Evolutionary conservation across 192 early-diverging fungal species (phyloP).

Genomic region (Rhizoclosmatium globosum): DNA sequence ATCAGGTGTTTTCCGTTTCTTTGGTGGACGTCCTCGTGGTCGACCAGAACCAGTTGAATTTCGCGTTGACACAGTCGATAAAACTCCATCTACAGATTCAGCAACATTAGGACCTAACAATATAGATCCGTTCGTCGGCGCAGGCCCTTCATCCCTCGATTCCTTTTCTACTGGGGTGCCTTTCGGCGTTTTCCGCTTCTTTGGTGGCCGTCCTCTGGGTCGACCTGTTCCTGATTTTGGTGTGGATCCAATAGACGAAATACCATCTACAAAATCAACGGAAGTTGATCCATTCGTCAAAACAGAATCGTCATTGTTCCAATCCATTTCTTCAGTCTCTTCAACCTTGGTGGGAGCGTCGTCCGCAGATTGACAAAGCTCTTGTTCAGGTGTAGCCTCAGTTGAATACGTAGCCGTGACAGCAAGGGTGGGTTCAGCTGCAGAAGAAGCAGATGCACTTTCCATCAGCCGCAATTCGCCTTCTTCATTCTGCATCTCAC

Average conservation of each 20-base stretch:
- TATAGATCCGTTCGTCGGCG: too few relatives aligned
- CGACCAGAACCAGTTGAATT: neutral
- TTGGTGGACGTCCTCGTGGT: neutral
- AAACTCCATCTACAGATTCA: too few relatives aligned
- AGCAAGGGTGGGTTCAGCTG: neutral
- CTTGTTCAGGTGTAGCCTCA: neutral
- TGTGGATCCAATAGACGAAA: neutral
- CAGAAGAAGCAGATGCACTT: neutral
- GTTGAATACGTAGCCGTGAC: neutral
- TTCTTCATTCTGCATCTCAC: neutral
- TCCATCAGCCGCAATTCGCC: neutral
- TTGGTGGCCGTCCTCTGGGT: neutral
- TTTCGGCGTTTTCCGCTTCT: too few relatives aligned
- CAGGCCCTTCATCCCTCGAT: too few relatives aligned
- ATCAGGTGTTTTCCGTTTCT: neutral
- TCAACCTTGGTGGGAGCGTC: neutral
- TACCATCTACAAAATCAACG: too few relatives aligned
- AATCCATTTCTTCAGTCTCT: neutral
- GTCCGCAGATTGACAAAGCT: neutral
- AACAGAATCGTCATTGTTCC: neutral
- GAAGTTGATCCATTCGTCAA: too few relatives aligned
- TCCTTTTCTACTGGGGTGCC: too few relatives aligned
- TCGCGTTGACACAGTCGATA: too few relatives aligned
- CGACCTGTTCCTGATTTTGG: neutral
- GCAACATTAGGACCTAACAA: too few relatives aligned